Evolutionary conservation across 768 basidiomycete species (phyloP).

Genomic region (Hygrocybe punicea): DNA sequence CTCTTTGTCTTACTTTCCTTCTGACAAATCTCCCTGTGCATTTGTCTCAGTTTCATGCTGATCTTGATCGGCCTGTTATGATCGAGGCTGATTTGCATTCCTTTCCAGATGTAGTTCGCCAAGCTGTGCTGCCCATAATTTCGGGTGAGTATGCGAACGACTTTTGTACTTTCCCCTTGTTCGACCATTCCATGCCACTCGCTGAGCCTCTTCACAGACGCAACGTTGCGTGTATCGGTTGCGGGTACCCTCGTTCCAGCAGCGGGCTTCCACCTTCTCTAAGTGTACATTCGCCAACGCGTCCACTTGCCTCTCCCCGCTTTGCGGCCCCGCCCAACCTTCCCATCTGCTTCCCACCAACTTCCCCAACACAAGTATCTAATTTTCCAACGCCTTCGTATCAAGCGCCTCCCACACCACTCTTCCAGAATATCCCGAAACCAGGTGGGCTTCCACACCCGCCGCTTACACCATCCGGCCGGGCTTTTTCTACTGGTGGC

Average conservation of each 20-base stretch:
- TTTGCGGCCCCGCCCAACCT: slow-evolving; percentile 27
- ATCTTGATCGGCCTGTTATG: not conserved
- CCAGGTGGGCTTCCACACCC: slow-evolving; percentile 52
- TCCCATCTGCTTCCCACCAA: slow-evolving; percentile 21
- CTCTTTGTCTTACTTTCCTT: slow-evolving; percentile 6
- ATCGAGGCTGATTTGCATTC: slow-evolving; percentile 16
- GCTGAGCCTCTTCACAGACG: slow-evolving; percentile 54
- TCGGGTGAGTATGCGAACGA: slow-evolving; percentile 56
- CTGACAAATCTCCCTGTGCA: not conserved
- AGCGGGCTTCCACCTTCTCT: slow-evolving; percentile 29
- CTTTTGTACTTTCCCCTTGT: slow-evolving; percentile 15
- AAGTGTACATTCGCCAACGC: slow-evolving; percentile 18
- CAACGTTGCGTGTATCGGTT: slow-evolving; percentile 73
- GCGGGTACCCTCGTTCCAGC: slow-evolving; percentile 56
- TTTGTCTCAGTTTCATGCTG: slow-evolving; percentile 3
- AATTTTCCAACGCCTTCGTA: slow-evolving; percentile 12
- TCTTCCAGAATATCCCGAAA: slow-evolving; percentile 30
- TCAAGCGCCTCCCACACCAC: slow-evolving; percentile 10
- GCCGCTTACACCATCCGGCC: slow-evolving; percentile 79
- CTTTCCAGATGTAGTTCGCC: slow-evolving; percentile 57
- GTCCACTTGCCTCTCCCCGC: slow-evolving; percentile 30
- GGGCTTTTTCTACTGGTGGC: slow-evolving; percentile 71
- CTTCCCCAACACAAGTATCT: slow-evolving; percentile 11
- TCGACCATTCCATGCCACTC: slow-evolving; percentile 32
- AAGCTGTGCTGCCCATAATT: slow-evolving; percentile 79